Percentiles rank a stretch among this genome's conserved stretches.
phyloP scores from a whole-genome alignment of 140 eudicot species.

The Ambrosia hybrid region DNA sequence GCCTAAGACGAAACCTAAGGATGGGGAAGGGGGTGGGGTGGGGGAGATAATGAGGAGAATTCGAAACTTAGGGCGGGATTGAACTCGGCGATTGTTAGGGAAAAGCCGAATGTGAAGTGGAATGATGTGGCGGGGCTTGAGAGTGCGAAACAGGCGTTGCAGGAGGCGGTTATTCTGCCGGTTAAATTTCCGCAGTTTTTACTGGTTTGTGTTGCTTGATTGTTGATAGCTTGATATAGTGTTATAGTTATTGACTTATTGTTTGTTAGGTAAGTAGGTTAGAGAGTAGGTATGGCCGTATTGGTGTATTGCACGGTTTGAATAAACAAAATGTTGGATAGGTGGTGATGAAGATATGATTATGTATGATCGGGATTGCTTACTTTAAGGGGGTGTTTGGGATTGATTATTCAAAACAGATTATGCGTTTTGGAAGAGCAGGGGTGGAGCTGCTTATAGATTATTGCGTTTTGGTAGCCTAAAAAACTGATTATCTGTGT shows the following conservation, averaged over 20 bases:
- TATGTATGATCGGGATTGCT: too few species aligned
- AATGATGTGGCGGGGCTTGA: constrained; percentile 96
- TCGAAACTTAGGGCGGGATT: constrained; percentile 82
- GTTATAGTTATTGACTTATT: not conserved
- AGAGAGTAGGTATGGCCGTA: too few species aligned
- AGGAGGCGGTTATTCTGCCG: constrained; percentile 95
- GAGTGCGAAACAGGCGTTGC: constrained; percentile 96
- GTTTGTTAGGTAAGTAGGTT: too few species aligned
- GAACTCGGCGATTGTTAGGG: constrained; percentile 88
- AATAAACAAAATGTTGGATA: too few species aligned
- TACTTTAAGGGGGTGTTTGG: too few species aligned
- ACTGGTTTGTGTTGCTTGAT: constrained; percentile 49
- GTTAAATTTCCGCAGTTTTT: constrained; percentile 95
- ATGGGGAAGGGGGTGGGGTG: constrained; percentile 46
- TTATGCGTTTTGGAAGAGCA: too few species aligned
- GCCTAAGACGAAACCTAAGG: constrained; percentile 74
- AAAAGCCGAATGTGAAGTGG: constrained; percentile 97
- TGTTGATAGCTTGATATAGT: not conserved
- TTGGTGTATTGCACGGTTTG: too few species aligned
- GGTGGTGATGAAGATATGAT: too few species aligned
- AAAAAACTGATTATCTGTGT: too few species aligned
- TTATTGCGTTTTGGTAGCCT: too few species aligned
- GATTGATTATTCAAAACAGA: too few species aligned
- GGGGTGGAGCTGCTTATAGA: too few species aligned
- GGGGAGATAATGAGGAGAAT: constrained; percentile 84